phyloP scores from a whole-genome alignment of 2,329 filamentous ascomycete genomes.

The Chrysoporthe puriensis region DNA sequence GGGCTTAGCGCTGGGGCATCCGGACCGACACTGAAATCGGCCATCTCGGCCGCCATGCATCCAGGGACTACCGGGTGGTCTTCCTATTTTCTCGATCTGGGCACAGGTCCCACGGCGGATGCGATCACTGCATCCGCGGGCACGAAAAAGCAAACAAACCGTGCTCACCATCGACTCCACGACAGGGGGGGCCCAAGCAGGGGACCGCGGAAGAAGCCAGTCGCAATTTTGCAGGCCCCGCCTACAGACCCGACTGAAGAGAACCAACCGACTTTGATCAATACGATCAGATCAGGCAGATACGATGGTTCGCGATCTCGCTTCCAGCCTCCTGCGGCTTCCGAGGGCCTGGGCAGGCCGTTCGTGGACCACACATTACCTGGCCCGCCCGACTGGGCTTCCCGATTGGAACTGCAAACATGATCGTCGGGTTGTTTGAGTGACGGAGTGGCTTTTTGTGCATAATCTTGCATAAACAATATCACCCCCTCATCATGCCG shows the following conservation, averaged over 20 bases:
- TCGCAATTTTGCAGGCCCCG: neutral
- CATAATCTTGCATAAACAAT: slow-evolving; percentile 15
- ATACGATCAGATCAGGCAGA: neutral
- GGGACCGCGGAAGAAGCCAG: neutral
- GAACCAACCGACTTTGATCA: neutral
- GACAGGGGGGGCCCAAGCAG: neutral
- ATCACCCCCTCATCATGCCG: neutral
- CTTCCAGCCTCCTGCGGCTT: neutral
- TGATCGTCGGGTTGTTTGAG: neutral
- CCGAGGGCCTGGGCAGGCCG: neutral
- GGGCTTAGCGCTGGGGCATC: slow-evolving; percentile 7
- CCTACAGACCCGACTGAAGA: neutral
- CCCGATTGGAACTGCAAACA: neutral
- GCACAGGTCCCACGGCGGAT: neutral
- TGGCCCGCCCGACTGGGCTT: neutral
- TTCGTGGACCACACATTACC: neutral
- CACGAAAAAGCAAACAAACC: slow-evolving; percentile 9
- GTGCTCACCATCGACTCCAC: neutral
- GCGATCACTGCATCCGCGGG: slow-evolving; percentile 9
- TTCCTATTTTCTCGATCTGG: neutral
- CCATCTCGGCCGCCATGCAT: neutral
- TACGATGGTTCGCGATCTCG: neutral
- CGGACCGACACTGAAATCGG: neutral
- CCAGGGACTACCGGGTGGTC: neutral
- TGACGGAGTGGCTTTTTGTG: slow-evolving; percentile 4